Conservation (phyloP, 2,329 filamentous ascomycete genomes). For the Massarina eburnea region DNA sequence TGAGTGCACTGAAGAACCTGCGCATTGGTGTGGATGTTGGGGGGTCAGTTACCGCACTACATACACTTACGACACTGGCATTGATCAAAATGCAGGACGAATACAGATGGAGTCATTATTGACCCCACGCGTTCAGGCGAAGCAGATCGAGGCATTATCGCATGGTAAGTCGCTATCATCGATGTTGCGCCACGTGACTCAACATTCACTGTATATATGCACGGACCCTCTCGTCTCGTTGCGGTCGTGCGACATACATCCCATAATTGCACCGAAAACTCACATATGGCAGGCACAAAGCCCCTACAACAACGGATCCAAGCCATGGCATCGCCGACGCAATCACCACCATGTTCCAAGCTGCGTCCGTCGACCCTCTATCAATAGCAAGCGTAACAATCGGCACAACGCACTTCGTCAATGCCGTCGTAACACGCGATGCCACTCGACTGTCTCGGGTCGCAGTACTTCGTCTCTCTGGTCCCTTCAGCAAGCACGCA, state of each 20-base stretch:
- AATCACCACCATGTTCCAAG: slow-evolving; percentile 40
- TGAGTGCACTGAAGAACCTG: slow-evolving; percentile 21
- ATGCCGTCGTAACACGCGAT: slow-evolving; percentile 55
- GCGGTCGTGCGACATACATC: neutral
- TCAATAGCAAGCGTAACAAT: slow-evolving; percentile 51
- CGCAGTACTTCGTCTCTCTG: slow-evolving; percentile 55
- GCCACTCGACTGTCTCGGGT: slow-evolving; percentile 53
- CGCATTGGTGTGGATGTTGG: slow-evolving; percentile 50
- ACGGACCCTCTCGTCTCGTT: neutral
- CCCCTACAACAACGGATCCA: slow-evolving; percentile 40
- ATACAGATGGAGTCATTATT: slow-evolving; percentile 41
- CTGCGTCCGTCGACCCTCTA: slow-evolving; percentile 29
- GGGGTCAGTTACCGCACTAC: slow-evolving; percentile 27
- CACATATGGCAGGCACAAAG: slow-evolving; percentile 34
- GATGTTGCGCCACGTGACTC: slow-evolving; percentile 8
- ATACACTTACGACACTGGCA: neutral
- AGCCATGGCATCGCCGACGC: slow-evolving; percentile 41
- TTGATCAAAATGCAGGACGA: slow-evolving; percentile 27
- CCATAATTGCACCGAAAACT: neutral
- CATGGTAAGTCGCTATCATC: slow-evolving; percentile 26
- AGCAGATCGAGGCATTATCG: slow-evolving; percentile 32
- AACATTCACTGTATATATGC: slow-evolving; percentile 1
- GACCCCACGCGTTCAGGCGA: slow-evolving; percentile 32
- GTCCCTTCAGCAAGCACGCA: slow-evolving; percentile 51
- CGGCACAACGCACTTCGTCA: slow-evolving; percentile 57